Base-by-base conservation (phyloP, 164 flowering plant genomes). In the Stephania yunnanensis region DNA sequence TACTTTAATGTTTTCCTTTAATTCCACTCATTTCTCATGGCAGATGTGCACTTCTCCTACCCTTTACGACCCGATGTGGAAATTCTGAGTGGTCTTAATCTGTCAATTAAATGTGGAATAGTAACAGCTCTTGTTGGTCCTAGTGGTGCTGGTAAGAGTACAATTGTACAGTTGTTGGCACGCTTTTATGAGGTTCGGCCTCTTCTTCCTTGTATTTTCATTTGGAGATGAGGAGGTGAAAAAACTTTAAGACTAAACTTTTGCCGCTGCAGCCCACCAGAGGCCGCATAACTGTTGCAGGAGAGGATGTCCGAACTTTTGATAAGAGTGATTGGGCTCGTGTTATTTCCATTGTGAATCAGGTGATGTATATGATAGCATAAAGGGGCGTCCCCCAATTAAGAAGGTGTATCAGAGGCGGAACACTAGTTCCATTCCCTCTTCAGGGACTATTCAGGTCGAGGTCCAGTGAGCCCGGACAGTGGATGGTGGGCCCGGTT, bases 311-410 rank as follows among this genome's bases (percentile, higher is more conserved):
- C 7, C 89, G 98, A 58, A 87, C 89, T 73, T 95, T 95, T 84
- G 95, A 95, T 81, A 95, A 95, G 84, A 93, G 86, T 77, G 98
- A 95, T 84, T 95, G 99, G 99, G 97, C 98, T 46, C 90, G 85
- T 44, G 89, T 79, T 80, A 90, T 95, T 76, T 92, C 99, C 64
- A 85, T 95, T 53, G 99, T 95, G 73, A 95, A 93, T 82, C 99
- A 95, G 83, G 97, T 91, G 83, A 13, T n/a, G 42, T n/a, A 15
- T n/a, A n/a, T n/a, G n/a, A n/a, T n/a, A n/a, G n/a, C n/a, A n/a
- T n/a, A n/a, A n/a, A n/a, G n/a, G n/a, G n/a, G n/a, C n/a, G n/a
- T n/a, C n/a, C n/a, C n/a, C n/a, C n/a, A n/a, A n/a, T n/a, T n/a
- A n/a, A n/a, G n/a, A n/a, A n/a, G n/a, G n/a, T n/a, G n/a, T n/a